Evolutionary conservation across 306 rosid genomes (phyloP).

Genomic region (Prunus davidiana): DNA sequence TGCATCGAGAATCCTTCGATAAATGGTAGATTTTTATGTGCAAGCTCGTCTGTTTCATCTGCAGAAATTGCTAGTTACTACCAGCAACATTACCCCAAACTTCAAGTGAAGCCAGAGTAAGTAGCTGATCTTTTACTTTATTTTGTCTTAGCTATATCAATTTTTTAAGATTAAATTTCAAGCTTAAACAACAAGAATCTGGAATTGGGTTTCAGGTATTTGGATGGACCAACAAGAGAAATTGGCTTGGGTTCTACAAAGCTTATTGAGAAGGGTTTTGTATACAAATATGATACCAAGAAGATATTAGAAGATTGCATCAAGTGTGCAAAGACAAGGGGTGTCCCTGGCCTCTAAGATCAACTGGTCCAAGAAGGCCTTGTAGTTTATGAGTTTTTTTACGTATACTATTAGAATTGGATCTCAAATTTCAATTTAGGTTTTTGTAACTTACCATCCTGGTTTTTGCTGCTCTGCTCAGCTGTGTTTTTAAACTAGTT

Average conservation of each 20-base stretch:
- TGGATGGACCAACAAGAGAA: slow-evolving; percentile 34
- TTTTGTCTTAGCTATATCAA: background rate
- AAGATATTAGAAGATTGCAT: slow-evolving; percentile 45
- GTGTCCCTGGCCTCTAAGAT: slow-evolving; percentile 4
- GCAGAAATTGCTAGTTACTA: slow-evolving; percentile 44
- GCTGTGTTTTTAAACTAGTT: no score
- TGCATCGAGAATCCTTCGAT: slow-evolving; percentile 32
- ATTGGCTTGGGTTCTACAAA: slow-evolving; percentile 40
- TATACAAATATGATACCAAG: slow-evolving; percentile 35
- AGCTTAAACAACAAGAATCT: background rate
- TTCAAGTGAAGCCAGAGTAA: slow-evolving; percentile 43
- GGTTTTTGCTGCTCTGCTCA: no score
- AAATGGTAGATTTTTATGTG: slow-evolving; percentile 35
- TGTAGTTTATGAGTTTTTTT: background rate
- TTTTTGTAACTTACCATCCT: no score
- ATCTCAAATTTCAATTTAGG: background rate
- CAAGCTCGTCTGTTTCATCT: slow-evolving; percentile 41
- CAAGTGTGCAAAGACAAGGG: slow-evolving; percentile 32
- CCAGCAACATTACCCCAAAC: slow-evolving; percentile 26
- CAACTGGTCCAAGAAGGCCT: background rate
- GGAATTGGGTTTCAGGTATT: slow-evolving; percentile 33
- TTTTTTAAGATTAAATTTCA: background rate
- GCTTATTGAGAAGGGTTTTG: slow-evolving; percentile 43
- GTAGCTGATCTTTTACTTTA: background rate
- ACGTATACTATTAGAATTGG: background rate